phyloP scores from a whole-genome alignment of 164 flowering plant species.

The Vitis rupestris region DNA sequence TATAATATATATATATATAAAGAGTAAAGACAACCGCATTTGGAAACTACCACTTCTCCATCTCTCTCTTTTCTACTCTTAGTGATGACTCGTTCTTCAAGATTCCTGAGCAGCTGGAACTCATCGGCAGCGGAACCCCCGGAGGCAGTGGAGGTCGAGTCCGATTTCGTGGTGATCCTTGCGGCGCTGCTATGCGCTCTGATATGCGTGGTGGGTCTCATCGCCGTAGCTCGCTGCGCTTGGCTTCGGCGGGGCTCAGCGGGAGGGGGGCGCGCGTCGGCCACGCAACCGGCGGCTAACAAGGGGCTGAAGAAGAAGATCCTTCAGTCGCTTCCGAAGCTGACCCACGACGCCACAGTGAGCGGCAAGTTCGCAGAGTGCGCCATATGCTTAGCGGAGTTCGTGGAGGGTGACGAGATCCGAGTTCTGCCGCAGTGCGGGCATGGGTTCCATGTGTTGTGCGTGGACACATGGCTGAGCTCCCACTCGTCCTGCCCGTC shows the following conservation, averaged over 20 bases:
- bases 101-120: conserved; percentile 6
- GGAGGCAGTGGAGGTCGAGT: conserved; percentile 19
- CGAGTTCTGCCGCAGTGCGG: conserved; percentile 30
- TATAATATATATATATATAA: too few relatives aligned
- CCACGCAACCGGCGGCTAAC: conserved; percentile 10
- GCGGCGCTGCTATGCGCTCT: conserved; percentile 34
- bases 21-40: too few relatives aligned
- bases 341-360: conserved; percentile 3
- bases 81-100: conserved; percentile 19
- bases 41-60: neutral
- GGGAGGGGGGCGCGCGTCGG: neutral
- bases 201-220: conserved; percentile 28
- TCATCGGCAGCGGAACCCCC: conserved; percentile 13
- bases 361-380: conserved; percentile 19
- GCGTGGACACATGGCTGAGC: conserved; percentile 39
- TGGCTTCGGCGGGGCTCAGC: conserved; percentile 19
- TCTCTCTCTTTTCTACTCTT: neutral
- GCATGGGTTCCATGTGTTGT: conserved; percentile 19
- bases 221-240: conserved; percentile 27
- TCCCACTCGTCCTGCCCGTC: conserved; percentile 39
- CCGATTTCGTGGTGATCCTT: conserved; percentile 31
- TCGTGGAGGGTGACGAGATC: conserved; percentile 24
- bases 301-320: conserved; percentile 23
- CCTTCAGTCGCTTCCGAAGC: conserved; percentile 19
- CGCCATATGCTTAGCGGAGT: conserved; percentile 30